Conservation (phyloP, 2,329 filamentous ascomycete genomes). For the Beauveria australis region DNA sequence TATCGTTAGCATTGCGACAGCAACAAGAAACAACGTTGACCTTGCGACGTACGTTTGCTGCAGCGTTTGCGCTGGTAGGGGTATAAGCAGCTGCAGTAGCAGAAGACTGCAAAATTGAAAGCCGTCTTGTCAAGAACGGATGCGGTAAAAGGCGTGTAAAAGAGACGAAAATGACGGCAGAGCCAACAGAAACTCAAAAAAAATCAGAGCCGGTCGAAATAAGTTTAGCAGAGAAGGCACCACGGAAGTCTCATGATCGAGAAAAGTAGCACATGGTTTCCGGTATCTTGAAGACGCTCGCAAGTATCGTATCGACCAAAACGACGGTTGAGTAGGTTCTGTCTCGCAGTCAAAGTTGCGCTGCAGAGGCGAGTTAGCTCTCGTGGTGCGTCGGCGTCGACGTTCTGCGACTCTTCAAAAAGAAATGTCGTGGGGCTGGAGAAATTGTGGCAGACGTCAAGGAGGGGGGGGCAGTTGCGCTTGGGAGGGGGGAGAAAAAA, state of each 20-base stretch:
- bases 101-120: background rate
- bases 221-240: conserved; percentile 10
- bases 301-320: background rate
- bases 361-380: background rate
- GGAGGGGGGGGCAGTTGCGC: conserved; percentile 6
- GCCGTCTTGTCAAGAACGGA: background rate
- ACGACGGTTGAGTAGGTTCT: background rate
- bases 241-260: conserved; percentile 9
- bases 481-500: background rate
- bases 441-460: conserved; percentile 9
- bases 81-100: background rate
- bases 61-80: conserved; percentile 3
- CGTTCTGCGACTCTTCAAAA: background rate
- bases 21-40: background rate
- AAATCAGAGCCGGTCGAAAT: conserved; percentile 10
- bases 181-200: conserved; percentile 8
- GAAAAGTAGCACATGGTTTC: conserved; percentile 10
- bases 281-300: background rate
- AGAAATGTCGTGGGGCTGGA: conserved; percentile 10
- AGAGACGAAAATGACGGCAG: conserved; percentile 8
- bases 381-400: background rate
- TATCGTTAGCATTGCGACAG: background rate
- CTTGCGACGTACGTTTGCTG: background rate
- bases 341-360: background rate
- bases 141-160: conserved; percentile 6